A percentile compares a stretch with the other conserved stretches of the same genome.
Conservation (phyloP, 306 rosid species). For the Lathyrus tuberosus region DNA sequence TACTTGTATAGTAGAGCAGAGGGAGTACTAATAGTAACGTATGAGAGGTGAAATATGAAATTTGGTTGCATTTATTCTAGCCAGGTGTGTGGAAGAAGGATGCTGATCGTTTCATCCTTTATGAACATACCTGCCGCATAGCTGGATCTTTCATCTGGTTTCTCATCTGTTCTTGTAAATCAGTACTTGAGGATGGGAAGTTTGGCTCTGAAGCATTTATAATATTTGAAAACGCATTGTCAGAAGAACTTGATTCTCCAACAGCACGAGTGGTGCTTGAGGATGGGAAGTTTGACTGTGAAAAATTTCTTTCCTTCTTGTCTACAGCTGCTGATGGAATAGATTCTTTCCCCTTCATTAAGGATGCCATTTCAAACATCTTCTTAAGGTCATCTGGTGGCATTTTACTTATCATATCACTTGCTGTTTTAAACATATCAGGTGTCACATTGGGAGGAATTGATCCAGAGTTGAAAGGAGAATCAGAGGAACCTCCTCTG, state of each 20-base stretch:
- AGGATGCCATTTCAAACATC: conserved; percentile 85
- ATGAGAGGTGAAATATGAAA: neutral
- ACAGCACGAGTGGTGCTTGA: conserved; percentile 41
- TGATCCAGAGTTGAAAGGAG: conserved; percentile 57
- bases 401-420: conserved; percentile 81
- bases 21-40: neutral
- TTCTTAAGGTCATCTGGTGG: conserved; percentile 81
- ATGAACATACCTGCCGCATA: conserved; percentile 76
- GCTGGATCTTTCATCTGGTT: conserved; percentile 98
- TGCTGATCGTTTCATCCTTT: conserved; percentile 5
- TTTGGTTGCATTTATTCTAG: conserved; percentile 26
- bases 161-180: conserved; percentile 94
- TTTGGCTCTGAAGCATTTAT: conserved; percentile 57
- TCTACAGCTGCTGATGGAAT: conserved; percentile 43
- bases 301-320: conserved; percentile 43
- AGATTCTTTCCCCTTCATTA: conserved; percentile 62
- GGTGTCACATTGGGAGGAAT: conserved; percentile 73
- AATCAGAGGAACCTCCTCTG: conserved; percentile 53
- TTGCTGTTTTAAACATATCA: conserved; percentile 83
- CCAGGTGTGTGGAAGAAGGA: conserved; percentile 4
- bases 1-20: neutral
- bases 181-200: conserved; percentile 69
- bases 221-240: conserved; percentile 47
- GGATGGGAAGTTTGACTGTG: conserved; percentile 48
- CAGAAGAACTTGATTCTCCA: conserved; percentile 61